Conservation (phyloP, 352 stramenopile species). For the Globisporangium solare region DNA sequence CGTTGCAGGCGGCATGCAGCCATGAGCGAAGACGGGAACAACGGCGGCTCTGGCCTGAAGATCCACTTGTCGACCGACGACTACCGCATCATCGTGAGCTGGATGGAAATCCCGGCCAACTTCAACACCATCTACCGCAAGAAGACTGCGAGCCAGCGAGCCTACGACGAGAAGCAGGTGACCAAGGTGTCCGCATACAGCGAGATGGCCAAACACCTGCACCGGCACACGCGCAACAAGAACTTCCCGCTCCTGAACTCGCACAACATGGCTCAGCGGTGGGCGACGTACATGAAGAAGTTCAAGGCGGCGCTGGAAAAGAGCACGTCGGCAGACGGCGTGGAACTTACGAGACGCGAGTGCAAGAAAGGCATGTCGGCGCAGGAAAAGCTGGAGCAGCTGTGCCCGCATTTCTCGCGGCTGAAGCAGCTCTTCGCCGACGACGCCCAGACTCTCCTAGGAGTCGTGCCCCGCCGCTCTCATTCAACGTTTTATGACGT, state of each 20-base stretch:
- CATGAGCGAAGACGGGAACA: too few species aligned
- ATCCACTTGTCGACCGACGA: slow-evolving; percentile 8
- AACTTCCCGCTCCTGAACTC: slow-evolving; percentile 1
- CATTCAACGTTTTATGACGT: too few species aligned
- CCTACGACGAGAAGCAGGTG: slow-evolving; percentile 1
- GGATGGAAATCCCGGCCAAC: slow-evolving; percentile 19
- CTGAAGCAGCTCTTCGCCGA: slow-evolving; percentile 16
- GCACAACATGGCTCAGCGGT: slow-evolving; percentile 13
- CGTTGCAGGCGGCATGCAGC: too few species aligned
- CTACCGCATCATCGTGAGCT: slow-evolving; percentile 16
- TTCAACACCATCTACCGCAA: slow-evolving; percentile 10
- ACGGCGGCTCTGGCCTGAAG: neutral
- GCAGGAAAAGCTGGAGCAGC: slow-evolving; percentile 9
- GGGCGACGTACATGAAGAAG: slow-evolving; percentile 8
- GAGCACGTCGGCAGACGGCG: slow-evolving; percentile 1
- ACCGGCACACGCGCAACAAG: neutral
- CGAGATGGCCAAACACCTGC: slow-evolving; percentile 6
- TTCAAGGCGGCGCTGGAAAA: slow-evolving; percentile 10
- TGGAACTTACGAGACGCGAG: slow-evolving; percentile 5
- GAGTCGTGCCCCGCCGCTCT: too few species aligned
- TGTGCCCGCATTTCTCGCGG: slow-evolving; percentile 8
- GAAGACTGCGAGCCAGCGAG: slow-evolving; percentile 6
- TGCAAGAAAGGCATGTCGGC: slow-evolving; percentile 7
- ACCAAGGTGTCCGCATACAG: slow-evolving; percentile 9
- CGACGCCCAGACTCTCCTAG: neutral